These are phyloP conservation scores for Fusarium sp. DNA, from an alignment of 2,329 filamentous ascomycete species.

Conservation along the genomic window DNA sequence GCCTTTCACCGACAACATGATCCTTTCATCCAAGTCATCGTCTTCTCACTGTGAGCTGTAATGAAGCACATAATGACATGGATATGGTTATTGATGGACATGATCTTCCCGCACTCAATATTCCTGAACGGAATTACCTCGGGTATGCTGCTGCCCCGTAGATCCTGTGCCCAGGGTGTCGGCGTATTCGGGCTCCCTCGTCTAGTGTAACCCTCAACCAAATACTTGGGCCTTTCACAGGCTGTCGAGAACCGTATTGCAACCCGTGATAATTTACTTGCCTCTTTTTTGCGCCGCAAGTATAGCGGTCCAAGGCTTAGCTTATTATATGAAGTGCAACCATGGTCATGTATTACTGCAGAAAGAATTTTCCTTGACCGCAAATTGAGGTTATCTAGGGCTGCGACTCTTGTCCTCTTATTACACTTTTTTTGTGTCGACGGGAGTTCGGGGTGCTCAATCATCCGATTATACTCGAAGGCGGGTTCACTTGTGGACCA, in stretches of 20 bases:
- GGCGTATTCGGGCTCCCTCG: constrained; percentile 18
- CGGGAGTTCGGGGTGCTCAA: neutral
- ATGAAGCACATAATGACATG: neutral
- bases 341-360: neutral
- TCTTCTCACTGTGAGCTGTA: neutral
- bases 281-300: constrained; percentile 13
- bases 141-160: constrained; percentile 15
- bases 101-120: constrained; percentile 11
- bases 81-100: constrained; percentile 20
- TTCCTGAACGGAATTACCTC: constrained; percentile 14
- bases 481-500: neutral
- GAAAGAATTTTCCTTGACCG: constrained; percentile 1
- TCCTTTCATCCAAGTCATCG: neutral
- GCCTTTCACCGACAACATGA: neutral
- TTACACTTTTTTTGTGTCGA: neutral
- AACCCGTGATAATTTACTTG: neutral
- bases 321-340: neutral
- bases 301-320: constrained; percentile 2
- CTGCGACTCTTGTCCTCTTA: neutral
- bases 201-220: constrained; percentile 26
- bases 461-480: constrained; percentile 11
- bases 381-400: constrained; percentile 10
- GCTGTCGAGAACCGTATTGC: constrained; percentile 20
- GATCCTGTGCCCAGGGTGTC: constrained; percentile 18
- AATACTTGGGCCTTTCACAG: constrained; percentile 23